Percentiles rank a stretch among this genome's conserved stretches.
Conservation (phyloP, 2,329 filamentous ascomycete genomes). For the Colletotrichum karsti region DNA sequence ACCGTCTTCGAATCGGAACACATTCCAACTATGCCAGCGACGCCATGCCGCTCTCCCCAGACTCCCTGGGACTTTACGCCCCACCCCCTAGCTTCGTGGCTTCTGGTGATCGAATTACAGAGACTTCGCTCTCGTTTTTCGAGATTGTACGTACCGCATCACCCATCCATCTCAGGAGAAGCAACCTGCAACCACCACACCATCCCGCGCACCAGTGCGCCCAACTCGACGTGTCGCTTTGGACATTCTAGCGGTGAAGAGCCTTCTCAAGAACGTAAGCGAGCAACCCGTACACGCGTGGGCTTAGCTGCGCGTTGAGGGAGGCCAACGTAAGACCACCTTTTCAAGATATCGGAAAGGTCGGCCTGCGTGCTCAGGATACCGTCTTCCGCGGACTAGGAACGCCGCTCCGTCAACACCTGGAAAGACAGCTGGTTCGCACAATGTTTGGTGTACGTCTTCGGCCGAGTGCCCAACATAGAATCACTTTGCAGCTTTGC, state of each 20-base stretch:
- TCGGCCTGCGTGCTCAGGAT: not conserved
- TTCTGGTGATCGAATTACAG: conserved; percentile 11
- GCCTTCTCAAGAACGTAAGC: not conserved
- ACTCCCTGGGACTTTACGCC: not conserved
- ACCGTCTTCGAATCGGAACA: conserved; percentile 26
- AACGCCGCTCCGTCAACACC: not conserved
- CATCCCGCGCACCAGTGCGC: conserved; percentile 4
- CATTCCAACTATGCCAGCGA: conserved; percentile 12
- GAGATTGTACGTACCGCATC: conserved; percentile 12
- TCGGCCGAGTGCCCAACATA: not conserved
- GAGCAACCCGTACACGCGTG: not conserved
- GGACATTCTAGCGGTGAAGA: conserved; percentile 15
- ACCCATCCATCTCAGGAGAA: not conserved
- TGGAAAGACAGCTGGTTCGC: not conserved
- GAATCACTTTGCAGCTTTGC: not conserved
- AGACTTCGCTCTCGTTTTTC: not conserved
- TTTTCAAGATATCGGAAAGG: not conserved
- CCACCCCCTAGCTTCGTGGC: conserved; percentile 1
- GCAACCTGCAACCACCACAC: conserved; percentile 17
- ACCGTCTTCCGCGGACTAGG: not conserved
- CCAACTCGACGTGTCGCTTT: conserved; percentile 2
- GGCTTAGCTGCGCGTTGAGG: not conserved
- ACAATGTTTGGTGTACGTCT: not conserved
- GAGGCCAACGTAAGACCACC: not conserved
- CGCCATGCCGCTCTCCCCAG: conserved; percentile 13